A percentile compares a stretch with the other conserved stretches of the same genome.
phyloP scores from a whole-genome alignment of 1,284 basidiomycete genomes.

The Irpex lacteus region DNA sequence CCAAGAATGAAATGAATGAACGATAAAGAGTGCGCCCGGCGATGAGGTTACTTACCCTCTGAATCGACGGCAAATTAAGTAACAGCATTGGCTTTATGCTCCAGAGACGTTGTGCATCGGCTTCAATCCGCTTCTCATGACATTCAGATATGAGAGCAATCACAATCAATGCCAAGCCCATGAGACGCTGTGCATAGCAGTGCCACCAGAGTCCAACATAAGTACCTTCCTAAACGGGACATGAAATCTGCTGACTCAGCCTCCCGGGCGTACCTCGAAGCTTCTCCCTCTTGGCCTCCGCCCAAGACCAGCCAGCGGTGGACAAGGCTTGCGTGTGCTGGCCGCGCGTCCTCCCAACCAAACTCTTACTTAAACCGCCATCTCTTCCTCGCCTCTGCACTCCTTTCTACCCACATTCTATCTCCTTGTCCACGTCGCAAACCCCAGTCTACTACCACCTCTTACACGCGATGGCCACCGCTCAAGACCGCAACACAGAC shows the following conservation, averaged over 20 bases:
- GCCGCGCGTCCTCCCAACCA: background rate
- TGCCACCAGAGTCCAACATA: background rate
- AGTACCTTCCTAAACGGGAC: background rate
- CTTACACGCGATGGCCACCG: background rate
- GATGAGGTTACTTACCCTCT: too few species aligned
- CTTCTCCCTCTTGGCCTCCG: background rate
- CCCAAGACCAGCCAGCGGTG: background rate
- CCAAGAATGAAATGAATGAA: too few species aligned
- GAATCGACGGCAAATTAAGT: too few species aligned
- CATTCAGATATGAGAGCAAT: too few species aligned
- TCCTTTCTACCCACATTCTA: background rate
- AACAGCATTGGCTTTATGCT: too few species aligned
- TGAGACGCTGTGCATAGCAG: too few species aligned
- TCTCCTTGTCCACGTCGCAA: background rate
- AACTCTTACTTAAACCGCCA: background rate
- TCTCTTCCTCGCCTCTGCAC: background rate
- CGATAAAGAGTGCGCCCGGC: too few species aligned
- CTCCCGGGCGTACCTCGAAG: background rate
- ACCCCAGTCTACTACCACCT: background rate
- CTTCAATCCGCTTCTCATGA: too few species aligned
- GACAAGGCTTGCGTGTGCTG: background rate
- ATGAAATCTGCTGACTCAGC: background rate
- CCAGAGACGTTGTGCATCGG: too few species aligned
- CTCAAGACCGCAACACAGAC: conserved; percentile 37
- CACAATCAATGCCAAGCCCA: too few species aligned